Evolutionary conservation across 345 rosid species (phyloP).

Genomic region (Sonneratia caseolaris): DNA sequence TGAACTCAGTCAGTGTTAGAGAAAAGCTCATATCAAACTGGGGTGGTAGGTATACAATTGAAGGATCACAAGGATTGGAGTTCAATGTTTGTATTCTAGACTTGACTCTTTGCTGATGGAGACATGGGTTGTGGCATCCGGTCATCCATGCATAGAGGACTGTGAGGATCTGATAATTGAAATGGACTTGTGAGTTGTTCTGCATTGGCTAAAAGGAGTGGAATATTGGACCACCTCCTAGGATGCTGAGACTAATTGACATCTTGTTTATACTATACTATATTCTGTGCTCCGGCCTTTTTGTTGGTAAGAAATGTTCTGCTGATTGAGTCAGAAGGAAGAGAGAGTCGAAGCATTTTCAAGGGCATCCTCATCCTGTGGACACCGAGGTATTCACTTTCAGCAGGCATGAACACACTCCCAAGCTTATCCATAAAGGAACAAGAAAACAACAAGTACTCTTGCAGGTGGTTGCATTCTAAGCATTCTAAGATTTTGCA

Average conservation of each 20-base stretch:
- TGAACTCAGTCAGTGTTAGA: neutral
- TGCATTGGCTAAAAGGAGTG: neutral
- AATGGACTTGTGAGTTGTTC: neutral
- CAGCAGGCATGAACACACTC: neutral
- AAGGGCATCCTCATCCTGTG: neutral
- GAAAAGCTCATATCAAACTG: neutral
- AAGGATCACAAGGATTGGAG: too few relatives aligned
- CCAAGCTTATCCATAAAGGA: neutral
- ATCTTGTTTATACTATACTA: neutral
- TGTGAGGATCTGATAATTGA: neutral
- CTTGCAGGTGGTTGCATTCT: neutral
- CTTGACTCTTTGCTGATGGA: neutral
- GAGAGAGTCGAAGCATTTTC: neutral
- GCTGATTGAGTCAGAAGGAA: neutral
- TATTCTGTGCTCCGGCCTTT: neutral
- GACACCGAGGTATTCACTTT: neutral
- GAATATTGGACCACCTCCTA: neutral
- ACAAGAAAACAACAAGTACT: neutral
- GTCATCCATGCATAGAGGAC: neutral
- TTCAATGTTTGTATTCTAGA: too few relatives aligned
- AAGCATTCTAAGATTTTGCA: neutral
- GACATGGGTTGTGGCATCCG: neutral
- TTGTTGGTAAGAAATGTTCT: neutral
- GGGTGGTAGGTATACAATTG: too few relatives aligned
- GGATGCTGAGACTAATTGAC: neutral